Evolutionary conservation across 2,329 filamentous ascomycete species (phyloP), one percentile per base, ranked within the genome.

Genomic region (Lachnellula subtilissima): DNA sequence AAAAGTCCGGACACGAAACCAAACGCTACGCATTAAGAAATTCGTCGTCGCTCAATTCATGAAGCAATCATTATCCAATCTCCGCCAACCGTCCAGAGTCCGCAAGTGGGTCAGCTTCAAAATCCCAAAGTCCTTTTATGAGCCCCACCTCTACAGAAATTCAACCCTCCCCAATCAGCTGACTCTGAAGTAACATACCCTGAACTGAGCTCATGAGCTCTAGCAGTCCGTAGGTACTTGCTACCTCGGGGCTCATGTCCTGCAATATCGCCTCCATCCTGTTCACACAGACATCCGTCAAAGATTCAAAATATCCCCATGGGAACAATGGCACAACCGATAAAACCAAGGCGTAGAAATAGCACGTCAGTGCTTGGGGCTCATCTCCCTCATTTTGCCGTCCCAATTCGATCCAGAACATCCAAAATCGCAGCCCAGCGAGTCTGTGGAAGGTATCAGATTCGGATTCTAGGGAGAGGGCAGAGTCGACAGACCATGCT

Each of bases 351-450:
- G 50, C 56, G 48, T 63, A 61, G 23, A 61, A 63, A 28, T 54
- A 48, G 12, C 53, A 54, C 11, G 42, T 50, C 12, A 63, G 49
- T 2, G 53, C 37, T 17, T 37, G 43, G 25, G 54, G 42, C 35
- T 61, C 55, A 7, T 56, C 42, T 1, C 37, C 15, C 15, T 25
- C 47, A 42, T 49, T 37, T 1, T 23, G 22, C 12, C 25, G 23
- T 11, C 61, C 46, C 40, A 59, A 14, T 28, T 63, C 61, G 28
- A 60, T 58, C 61, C 61, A 64, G 50, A 62, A 64, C 48, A 64
- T 53, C 59, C 60, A 64, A 4, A 56, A 60, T 7, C 61, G 51
- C 3, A 64, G 46, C 54, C 54, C 56, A 23, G 57, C 48, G 1
- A 62, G 50, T 39, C 52, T 40, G 22, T 62, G 54, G 47, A 55